Evolutionary conservation across 371 early-diverging fungal species (phyloP), one percentile per base, ranked within the genome.

Genomic region (Mortierella sp.): DNA sequence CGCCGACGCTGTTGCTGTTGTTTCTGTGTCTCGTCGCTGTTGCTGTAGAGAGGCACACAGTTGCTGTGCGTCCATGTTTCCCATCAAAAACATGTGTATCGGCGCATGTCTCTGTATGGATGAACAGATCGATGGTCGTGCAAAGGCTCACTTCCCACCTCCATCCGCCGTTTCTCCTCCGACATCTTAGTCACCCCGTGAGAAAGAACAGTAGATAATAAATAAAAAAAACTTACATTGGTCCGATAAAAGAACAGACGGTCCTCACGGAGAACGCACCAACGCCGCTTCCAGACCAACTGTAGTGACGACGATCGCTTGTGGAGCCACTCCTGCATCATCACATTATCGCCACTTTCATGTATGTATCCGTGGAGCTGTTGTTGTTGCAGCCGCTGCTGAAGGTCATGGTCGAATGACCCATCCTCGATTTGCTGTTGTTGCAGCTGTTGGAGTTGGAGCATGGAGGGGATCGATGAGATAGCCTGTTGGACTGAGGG

Each of bases 301-400:
- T 85, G 86, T 24, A 85, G 35, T 24, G 86, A 78, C 0, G 79
- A 43, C 5, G 86, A 85, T 14, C 86, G 71, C 72, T 85, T 85
- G 70, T 85, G 86, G 65, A 85, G 77, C 86, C 86, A 85, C n/a
- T 85, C 86, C 44, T 85, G 86, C 56, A 85, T 60, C 38, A 78
- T 58, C 18, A 80, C 68, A 44, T 70, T 56, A 14, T 71, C 83
- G 18, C 76, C 74, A 1, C 74, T 18, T 24, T 38, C 46, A 48
- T 54, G 11, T 2, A 44, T 51, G 24, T 51, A 29, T 35, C 58
- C 43, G 38, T 32, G n/a, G 43, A 35, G n/a, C 24, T 35, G 14
- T 16, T 60, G 49, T n/a, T 43, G 46, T 16, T 35, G 44, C 54
- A 56, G 38, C 70, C 58, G 46, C 32, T 60, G 60, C 32, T 60